These are phyloP conservation scores for Melampsora abietis-canadensis DNA, from an alignment of 1,284 basidiomycete species.

Conservation along the genomic window DNA sequence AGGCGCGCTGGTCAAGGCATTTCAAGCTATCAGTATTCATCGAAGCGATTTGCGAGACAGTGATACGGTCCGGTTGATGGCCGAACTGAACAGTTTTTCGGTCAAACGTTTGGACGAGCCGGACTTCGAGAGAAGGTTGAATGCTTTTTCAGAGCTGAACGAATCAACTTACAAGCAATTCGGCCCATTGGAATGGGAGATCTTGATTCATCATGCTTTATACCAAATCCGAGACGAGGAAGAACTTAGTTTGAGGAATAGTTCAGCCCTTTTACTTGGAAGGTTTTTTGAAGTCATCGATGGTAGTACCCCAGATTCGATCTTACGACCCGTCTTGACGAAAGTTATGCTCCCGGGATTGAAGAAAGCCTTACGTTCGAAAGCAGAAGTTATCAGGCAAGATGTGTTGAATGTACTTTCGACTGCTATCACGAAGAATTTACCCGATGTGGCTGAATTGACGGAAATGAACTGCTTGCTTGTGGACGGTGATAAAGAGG, in stretches of 20 bases:
- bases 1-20: constrained; percentile 64
- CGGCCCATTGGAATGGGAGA: constrained; percentile 69
- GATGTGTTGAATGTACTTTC: constrained; percentile 80
- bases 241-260: constrained; percentile 82
- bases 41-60: constrained; percentile 59
- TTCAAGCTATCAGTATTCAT: constrained; percentile 61
- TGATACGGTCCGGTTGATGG: constrained; percentile 61
- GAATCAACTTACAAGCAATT: constrained; percentile 61
- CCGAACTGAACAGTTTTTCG: constrained; percentile 81
- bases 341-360: constrained; percentile 72
- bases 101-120: constrained; percentile 79
- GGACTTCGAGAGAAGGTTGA: constrained; percentile 82
- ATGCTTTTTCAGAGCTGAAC: constrained; percentile 73
- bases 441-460: constrained; percentile 63
- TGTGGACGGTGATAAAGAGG: constrained; percentile 88
- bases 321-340: constrained; percentile 57
- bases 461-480: constrained; percentile 77
- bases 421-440: constrained; percentile 66
- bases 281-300: constrained; percentile 62
- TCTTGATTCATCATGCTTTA: constrained; percentile 77
- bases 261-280: constrained; percentile 71
- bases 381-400: constrained; percentile 79
- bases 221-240: constrained; percentile 83
- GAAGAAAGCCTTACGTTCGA: constrained; percentile 75
- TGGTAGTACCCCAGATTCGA: neutral